phyloP scores from a whole-genome alignment of 1,139 yeast species.

The Nakaseomyces glabratus region DNA sequence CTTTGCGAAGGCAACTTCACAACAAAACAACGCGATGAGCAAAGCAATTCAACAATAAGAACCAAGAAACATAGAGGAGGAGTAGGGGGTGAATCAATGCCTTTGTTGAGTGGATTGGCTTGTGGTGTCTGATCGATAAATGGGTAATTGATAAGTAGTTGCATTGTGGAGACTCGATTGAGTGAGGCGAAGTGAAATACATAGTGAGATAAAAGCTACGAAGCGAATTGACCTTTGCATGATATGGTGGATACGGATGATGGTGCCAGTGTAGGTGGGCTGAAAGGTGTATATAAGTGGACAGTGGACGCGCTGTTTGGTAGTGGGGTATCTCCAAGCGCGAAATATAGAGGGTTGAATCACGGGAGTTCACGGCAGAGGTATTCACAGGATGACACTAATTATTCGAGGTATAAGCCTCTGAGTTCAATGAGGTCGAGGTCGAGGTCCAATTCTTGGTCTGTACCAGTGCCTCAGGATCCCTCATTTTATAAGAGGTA shows the following conservation, averaged over 20 bases:
- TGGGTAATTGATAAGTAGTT: too few species aligned
- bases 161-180: too few species aligned
- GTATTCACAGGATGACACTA: slow-evolving; percentile 25
- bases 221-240: too few species aligned
- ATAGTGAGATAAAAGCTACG: too few species aligned
- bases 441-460: slow-evolving; percentile 22
- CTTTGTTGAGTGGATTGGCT: too few species aligned
- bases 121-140: too few species aligned
- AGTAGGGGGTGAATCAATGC: too few species aligned
- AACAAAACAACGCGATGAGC: too few species aligned
- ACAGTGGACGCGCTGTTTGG: slow-evolving; percentile 29
- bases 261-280: slow-evolving; percentile 3
- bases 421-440: slow-evolving; percentile 5
- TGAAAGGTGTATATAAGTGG: slow-evolving; percentile 24
- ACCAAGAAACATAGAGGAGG: too few species aligned
- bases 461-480: slow-evolving; percentile 16
- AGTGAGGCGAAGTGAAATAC: too few species aligned
- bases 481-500: slow-evolving; percentile 20
- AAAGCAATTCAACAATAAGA: too few species aligned
- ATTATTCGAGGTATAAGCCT: slow-evolving; percentile 10
- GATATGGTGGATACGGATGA: not conserved
- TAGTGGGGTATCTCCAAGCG: slow-evolving; percentile 22
- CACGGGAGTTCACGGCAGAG: slow-evolving; percentile 3
- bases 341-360: slow-evolving; percentile 17
- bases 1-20: too few species aligned